A percentile compares a stretch with the other conserved stretches of the same genome.
These are phyloP conservation scores for Komagataea norvegica DNA, from an alignment of 1,139 yeast species.

Conservation along the genomic window DNA sequence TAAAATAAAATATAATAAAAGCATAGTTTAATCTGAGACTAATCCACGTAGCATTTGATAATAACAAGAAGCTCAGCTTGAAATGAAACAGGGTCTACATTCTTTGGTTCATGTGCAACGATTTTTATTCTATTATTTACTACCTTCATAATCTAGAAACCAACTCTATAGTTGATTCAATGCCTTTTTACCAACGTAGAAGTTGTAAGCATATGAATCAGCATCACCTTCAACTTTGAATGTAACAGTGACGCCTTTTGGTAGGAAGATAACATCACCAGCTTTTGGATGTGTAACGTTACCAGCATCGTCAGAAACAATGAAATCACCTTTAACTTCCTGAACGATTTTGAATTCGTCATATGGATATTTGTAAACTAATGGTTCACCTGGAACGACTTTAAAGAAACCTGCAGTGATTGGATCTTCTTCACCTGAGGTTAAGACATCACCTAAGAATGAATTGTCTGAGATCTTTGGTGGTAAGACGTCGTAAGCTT, in stretches of 20 bases:
- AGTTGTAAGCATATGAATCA: slow-evolving; percentile 42
- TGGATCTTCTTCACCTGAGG: slow-evolving; percentile 47
- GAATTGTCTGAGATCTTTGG: slow-evolving; percentile 51
- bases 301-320: slow-evolving; percentile 44
- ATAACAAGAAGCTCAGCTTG: no score
- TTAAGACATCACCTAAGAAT: slow-evolving; percentile 49
- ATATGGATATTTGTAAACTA: slow-evolving; percentile 50
- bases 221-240: slow-evolving; percentile 43
- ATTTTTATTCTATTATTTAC: no score
- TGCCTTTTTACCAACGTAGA: slow-evolving; percentile 42
- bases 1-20: not conserved
- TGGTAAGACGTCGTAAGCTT: slow-evolving; percentile 51
- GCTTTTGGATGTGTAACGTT: slow-evolving; percentile 40
- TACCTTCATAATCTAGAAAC: no score
- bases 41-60: no score
- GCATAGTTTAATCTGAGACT: no score
- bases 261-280: slow-evolving; percentile 45
- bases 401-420: slow-evolving; percentile 54
- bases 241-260: slow-evolving; percentile 43
- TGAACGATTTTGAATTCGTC: slow-evolving; percentile 49
- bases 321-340: slow-evolving; percentile 37
- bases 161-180: slow-evolving; percentile 16
- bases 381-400: slow-evolving; percentile 55
- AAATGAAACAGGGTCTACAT: no score
- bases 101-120: no score